These are phyloP conservation scores for Striga asiatica DNA, from an alignment of 257 asterid genomes.

Conservation along the genomic window DNA sequence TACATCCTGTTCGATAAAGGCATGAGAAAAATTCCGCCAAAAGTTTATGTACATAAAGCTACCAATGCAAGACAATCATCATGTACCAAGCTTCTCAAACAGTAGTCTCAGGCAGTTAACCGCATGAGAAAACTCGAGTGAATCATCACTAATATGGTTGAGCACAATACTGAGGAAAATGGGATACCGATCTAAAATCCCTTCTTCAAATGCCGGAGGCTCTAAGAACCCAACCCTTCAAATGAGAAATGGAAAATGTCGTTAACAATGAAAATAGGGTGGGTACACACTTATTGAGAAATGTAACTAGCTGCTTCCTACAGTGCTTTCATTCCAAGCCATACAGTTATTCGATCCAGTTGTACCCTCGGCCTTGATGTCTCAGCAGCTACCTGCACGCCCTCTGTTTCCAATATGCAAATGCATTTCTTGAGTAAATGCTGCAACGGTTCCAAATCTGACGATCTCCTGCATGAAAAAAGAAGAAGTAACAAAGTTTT, in stretches of 20 bases:
- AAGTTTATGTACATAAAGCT: slow-evolving; percentile 9
- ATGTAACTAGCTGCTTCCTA: slow-evolving; percentile 54
- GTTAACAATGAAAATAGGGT: slow-evolving; percentile 22
- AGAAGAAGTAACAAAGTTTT: slow-evolving; percentile 5
- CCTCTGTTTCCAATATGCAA: slow-evolving; percentile 60
- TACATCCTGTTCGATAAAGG: slow-evolving; percentile 52
- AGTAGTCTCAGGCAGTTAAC: slow-evolving; percentile 85
- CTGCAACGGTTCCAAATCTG: slow-evolving; percentile 85
- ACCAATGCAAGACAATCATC: slow-evolving; percentile 16
- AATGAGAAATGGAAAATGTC: slow-evolving; percentile 17
- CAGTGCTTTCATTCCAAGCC: slow-evolving; percentile 99
- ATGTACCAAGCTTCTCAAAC: slow-evolving; percentile 89
- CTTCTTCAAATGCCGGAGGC: slow-evolving; percentile 96
- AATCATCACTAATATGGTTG: slow-evolving; percentile 89
- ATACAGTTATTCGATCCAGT: slow-evolving; percentile 75
- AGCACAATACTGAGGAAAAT: slow-evolving; percentile 87
- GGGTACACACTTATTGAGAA: slow-evolving; percentile 17
- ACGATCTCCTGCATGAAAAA: slow-evolving; percentile 42
- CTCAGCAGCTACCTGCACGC: slow-evolving; percentile 26
- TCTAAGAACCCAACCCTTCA: slow-evolving; percentile 92
- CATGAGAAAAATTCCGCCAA: slow-evolving; percentile 10
- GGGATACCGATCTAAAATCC: slow-evolving; percentile 88
- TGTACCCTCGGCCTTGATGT: slow-evolving; percentile 80
- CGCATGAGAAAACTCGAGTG: slow-evolving; percentile 79
- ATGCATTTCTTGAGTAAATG: slow-evolving; percentile 76